Base-by-base conservation (phyloP, 106 monocot species). In the Cymbidium sinense region DNA sequence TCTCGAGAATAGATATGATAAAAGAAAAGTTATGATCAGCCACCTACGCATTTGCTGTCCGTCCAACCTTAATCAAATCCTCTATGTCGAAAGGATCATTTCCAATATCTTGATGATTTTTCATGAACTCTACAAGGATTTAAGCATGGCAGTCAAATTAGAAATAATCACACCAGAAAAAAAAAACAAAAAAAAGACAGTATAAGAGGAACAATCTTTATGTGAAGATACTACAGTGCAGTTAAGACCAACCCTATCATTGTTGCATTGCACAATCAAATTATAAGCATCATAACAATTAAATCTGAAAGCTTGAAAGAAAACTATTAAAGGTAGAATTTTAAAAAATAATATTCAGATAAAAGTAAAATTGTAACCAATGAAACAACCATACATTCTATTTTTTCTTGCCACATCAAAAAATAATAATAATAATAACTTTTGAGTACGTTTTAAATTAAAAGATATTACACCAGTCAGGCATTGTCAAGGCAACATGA, bases 31-130 rank as follows among this genome's bases (percentile, higher is more conserved):
- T 29, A 18, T 37, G 61, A 41, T 81, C 28, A 34, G 36, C 85
- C 70, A 92, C 96, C 20, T 94, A 98, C 98, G 86, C 87, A 34
- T 92, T 90, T 71, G 87, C 84, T 12, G 77, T 80, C 81, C 83
- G 88, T 78, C 94, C 98, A 80, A 87, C 83, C 76, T 89, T 88
- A 62, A 88, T 90, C 84, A 98, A 84, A 51, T 98, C 98, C 85
- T 98, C 98, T 78, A 98, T 98, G 81, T 98, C 98, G 51, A 94
- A 88, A 61, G 98, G 94, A 70, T 94, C 92, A 78, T 84, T 90
- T 61, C 98, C 94, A 78, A 94, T 77, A 34, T 85, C 84, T 75
- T 75, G 81, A 73, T 84, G 78, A 21, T 65, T 84, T 86, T 90
- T 94, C 80, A 84, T 82, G 74, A 79, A 92, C 43, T 92, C 98